Evolutionary conservation across 768 basidiomycete genomes (phyloP), one percentile per base, ranked within the genome.

Genomic region (Leccinum rimulosum): DNA sequence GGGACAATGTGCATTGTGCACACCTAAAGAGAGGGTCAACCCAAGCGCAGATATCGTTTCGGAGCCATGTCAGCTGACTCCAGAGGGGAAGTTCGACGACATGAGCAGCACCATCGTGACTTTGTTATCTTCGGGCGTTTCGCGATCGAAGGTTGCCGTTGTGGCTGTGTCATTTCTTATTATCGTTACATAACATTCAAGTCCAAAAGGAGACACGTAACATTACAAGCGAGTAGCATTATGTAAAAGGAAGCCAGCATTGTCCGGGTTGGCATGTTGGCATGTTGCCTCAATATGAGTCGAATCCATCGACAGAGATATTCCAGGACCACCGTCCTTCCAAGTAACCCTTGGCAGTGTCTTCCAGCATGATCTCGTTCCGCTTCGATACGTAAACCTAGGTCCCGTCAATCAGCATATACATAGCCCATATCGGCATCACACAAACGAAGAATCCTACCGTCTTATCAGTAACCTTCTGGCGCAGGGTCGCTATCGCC

Each of bases 321-420:
- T 93, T 93, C 93, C 91, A 94, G 63, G 66, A 79, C 93, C 93
- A 95, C 58, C 93, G 76, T 10, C 85, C 91, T 53, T 97, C 95
- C 45, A 86, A 72, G 76, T 92, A 95, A 5, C 95, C 95, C 60
- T 82, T 84, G 0, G 95, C 91, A 0, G 96, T 98, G 73, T 98
- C 97, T 67, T 96, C 93, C 36, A 98, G 76, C 64, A 99, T 83
- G 67, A 98, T 95, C 73, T 94, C 89, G 73, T 97, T 95, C 33
- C 97, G 84, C 76, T 95, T 98, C 76, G 94, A 87, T n/a, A 98
- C 95, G 69, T 98, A 98, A 17, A 93, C 88, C 82, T 91, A 61
- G 50, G 52, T 30, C 22, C 22, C 12, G 47, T 27, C 47, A 15
- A 14, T 53, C 30, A 30, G 6, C 10, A 31, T 50, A 17, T 14